Base-by-base conservation (phyloP, 2,329 filamentous ascomycete genomes). In the Monosporascus cannonballus region DNA sequence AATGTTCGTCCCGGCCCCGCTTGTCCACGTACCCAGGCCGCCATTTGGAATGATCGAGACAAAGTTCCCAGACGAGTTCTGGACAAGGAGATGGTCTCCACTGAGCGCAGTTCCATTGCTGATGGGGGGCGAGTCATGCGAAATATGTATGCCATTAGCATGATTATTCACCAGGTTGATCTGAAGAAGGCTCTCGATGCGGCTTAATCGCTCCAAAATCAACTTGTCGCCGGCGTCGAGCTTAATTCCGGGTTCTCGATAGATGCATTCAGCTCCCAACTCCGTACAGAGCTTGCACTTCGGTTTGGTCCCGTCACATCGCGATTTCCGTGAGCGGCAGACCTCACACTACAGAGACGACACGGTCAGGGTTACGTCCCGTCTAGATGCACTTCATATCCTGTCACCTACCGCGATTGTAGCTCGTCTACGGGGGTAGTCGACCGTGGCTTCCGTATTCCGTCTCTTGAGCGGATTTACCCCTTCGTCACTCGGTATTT, bases 251-350 rank as follows among this genome's bases (percentile, higher is more conserved):
- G 89, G 89, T 67, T 94, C 89, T 57, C 89, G 82, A 69, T 94
- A 94, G 59, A 92, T 80, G 69, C 89, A 94, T 57, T 93, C 87
- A 45, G 88, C 89, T 51, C 89, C 87, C 41, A 93, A 76, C 67
- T 93, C 89, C 9, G 86, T 84, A 71, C 89, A 94, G 37, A 94
- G 83, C 69, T 90, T 87, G 73, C 89, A 94, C 69, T 91, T 93
- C 45, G 89, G 89, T 60, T 89, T 85, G 9, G 80, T 86, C 51
- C 88, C 88, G 67, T 91, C 87, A 68, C 88, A 91, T 56, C 87
- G 80, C 54, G 87, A 90, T 66, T 92, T 92, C 61, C 88, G 80
- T 37, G 88, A 89, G 18, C 88, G 85, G 65, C 88, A 91, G 53
- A 91, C 87, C 66, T 92, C 87, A 69, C 88, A 92, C 87, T 90